Evolutionary conservation across 305 asterid species (phyloP), one percentile per base, ranked within the genome.

Genomic region (Solanum aculeatissimum): DNA sequence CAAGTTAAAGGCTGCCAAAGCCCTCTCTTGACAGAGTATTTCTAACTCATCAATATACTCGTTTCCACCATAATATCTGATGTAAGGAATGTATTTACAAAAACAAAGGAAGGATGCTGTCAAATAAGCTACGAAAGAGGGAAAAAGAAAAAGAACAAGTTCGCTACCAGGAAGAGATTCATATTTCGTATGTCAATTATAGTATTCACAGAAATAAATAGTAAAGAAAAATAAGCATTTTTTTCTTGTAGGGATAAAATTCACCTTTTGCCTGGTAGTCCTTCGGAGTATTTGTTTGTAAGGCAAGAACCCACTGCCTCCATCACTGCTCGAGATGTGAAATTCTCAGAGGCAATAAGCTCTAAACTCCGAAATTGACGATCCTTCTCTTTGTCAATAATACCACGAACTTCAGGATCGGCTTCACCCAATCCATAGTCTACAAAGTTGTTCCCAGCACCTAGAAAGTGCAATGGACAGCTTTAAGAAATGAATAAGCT

Each of bases 231-330:
- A 74, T 13, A 23, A 8, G 27, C 38, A 4, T 32, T 42, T 21
- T 38, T 1, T 21, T 6, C 19, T 71, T 7, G 4, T 16, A 49
- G 18, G 63, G 82, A 27, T 77, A 49, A 74, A 49, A 27, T 82
- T 58, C 69, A 95, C 98, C 99, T 93, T 92, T 94, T 97, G 57
- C 98, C 98, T 35, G 99, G 98, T 58, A 97, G 91, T 75, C 99
- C 99, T 90, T 97, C 98, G 2, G 98, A 97, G 83, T 97, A 97
- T 81, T 97, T 97, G 83, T 97, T 97, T 72, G 99, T 95, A 86
- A 97, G 94, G 92, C 98, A 95, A 87, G 99, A 97, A 88, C 99
- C 99, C 85, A 97, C 98, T 18, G 98, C 99, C 91, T 97, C 98
- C 99, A 97, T 97, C 88, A 97, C 99, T 49, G 99, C 98, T 84